Conservation (phyloP, 2,329 filamentous ascomycete species). For the Xylaria multiplex region DNA sequence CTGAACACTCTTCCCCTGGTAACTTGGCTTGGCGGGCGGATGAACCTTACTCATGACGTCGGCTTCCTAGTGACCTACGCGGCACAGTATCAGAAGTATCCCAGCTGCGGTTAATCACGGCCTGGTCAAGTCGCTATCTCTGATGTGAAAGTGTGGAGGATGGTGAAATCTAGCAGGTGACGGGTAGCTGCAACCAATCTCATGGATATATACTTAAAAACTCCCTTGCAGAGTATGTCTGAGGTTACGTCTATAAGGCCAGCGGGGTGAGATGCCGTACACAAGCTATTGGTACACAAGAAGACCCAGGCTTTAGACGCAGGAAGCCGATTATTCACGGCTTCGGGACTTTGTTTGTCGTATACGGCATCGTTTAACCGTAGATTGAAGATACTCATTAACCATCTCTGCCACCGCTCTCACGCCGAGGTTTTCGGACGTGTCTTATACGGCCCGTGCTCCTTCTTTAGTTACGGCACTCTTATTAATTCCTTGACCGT, state of each 20-base stretch:
- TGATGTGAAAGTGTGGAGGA: slow-evolving; percentile 4
- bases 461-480: not conserved
- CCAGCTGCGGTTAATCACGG: slow-evolving; percentile 29
- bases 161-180: slow-evolving; percentile 10
- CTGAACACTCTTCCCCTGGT: slow-evolving; percentile 33
- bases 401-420: not conserved
- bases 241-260: slow-evolving; percentile 8
- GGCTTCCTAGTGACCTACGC: slow-evolving; percentile 7
- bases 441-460: slow-evolving; percentile 20
- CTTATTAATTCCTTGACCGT: not conserved
- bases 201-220: slow-evolving; percentile 9
- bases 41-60: slow-evolving; percentile 35
- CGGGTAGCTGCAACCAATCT: slow-evolving; percentile 19
- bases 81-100: slow-evolving; percentile 4
- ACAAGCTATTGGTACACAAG: slow-evolving; percentile 24
- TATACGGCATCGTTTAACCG: not conserved
- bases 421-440: not conserved
- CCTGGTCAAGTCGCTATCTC: slow-evolving; percentile 9
- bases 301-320: slow-evolving; percentile 31
- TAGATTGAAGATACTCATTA: not conserved
- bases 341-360: slow-evolving; percentile 28
- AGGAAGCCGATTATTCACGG: slow-evolving; percentile 35
- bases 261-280: not conserved
- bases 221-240: slow-evolving; percentile 1
- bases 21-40: slow-evolving; percentile 22